A percentile compares a stretch with the other conserved stretches of the same genome.
Conservation (phyloP, 2,329 filamentous ascomycete species). For the Westerdykella sp. region DNA sequence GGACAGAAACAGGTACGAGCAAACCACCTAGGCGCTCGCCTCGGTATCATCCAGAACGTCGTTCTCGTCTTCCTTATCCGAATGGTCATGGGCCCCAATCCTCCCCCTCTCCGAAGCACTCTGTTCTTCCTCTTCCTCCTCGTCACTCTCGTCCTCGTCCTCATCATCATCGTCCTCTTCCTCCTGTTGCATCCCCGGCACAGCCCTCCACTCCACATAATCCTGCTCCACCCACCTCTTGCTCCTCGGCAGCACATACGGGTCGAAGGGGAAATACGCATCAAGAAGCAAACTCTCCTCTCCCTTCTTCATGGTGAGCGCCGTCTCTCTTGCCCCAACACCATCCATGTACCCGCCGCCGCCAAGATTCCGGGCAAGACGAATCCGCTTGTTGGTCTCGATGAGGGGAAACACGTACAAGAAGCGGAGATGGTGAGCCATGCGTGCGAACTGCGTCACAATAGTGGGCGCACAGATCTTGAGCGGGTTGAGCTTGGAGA, state of each 20-base stretch:
- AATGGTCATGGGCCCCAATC: conserved; percentile 3
- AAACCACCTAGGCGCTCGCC: neutral
- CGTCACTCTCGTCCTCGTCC: conserved; percentile 23
- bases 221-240: conserved; percentile 74
- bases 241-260: conserved; percentile 83
- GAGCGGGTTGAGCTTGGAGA: conserved; percentile 85
- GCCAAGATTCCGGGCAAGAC: conserved; percentile 64
- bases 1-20: neutral
- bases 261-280: conserved; percentile 95
- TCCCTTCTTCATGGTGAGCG: conserved; percentile 51
- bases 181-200: conserved; percentile 36
- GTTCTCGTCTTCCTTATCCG: conserved; percentile 3
- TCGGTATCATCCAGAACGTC: conserved; percentile 1
- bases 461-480: conserved; percentile 91
- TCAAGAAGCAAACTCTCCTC: conserved; percentile 82
- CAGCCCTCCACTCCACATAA: conserved; percentile 34
- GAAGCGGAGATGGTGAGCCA: conserved; percentile 78
- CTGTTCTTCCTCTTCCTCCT: conserved; percentile 15
- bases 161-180: conserved; percentile 36
- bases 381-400: conserved; percentile 85
- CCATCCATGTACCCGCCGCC: conserved; percentile 46
- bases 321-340: conserved; percentile 50
- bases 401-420: conserved; percentile 84
- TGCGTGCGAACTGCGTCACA: conserved; percentile 82
- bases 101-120: conserved; percentile 2